Evolutionary conservation across 176 grass and related monocot genomes (phyloP), one percentile per base, ranked within the genome.

Genomic region (Urochloa ruziziensis): DNA sequence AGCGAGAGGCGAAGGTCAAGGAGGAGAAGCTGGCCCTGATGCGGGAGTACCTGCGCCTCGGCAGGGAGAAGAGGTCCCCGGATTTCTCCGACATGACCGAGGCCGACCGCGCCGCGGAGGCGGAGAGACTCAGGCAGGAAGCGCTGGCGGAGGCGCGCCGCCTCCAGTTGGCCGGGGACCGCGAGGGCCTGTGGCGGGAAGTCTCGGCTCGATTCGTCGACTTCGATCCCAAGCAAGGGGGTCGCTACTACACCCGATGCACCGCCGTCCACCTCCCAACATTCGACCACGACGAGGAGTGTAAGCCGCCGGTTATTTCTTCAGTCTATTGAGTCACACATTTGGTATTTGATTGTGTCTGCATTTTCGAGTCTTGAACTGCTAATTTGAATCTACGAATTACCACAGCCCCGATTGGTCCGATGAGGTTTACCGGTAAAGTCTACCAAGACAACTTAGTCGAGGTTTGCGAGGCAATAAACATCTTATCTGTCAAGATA

Each of bases 11-110:
- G 15, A 49, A 17, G 2, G 4, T 49, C 15, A 16, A 16, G 39
- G 23, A 43, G 67, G 3, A 44, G 1, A 10, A 10, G 27, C 1
- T 5, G 4, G 1, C 28, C 16, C 33, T 49, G 44, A 2, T 73
- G 6, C 1, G 2, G 44, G 42, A 51, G 44, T 32, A 4, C n/a
- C 0, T 4, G 25, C 70, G 44, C 27, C 6, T 48, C 15, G 27
- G 0, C 7, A 0, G 27, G 0, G 10, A 10, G 29, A 15, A 6
- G 9, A 13, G 12, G 18, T 18, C 7, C 7, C 28, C 29, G 0
- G 71, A 74, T 33, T 48, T 35, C 71, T 74, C 48, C 4, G 48
- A 48, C 71, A 74, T 74, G 71, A 74, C 3, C 29, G 71, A 74
- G 71, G 17, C 71, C 29, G 32, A 57, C 19, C 48, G 49, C 0